Evolutionary conservation across 148 eudicot genomes (phyloP), one percentile per base, ranked within the genome.

Genomic region (Drosera capensis): DNA sequence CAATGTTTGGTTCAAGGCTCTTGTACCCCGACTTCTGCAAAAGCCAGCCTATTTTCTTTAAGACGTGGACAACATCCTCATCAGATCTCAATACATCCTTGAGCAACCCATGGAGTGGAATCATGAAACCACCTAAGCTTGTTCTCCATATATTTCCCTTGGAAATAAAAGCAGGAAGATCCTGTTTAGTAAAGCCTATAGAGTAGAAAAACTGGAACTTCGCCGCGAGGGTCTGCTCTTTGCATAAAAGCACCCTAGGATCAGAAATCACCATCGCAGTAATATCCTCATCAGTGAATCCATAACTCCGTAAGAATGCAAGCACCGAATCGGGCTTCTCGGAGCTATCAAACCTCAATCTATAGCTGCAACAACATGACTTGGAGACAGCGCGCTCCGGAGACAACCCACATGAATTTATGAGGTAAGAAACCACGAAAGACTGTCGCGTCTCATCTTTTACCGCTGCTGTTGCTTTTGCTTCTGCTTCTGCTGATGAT

Each of bases 361-460:
- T 41, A 20, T 3, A 8, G 9, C 14, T 11, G 2, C 9, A 6
- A 1, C 6, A 9, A 19, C 11, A 15, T 9, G 38, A 34, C 9
- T 9, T 5, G n/a, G 3, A 34, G 9, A 34, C 23, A 16, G 45
- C 23, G 20, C 22, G 21, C 21, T 41, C 45, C 8, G 24, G 14
- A 12, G 45, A 17, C 23, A 41, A 41, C 23, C 45, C 24, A 41
- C 45, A 41, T 2, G 45, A 16, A 41, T 41, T 41, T 41, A 41
- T 19, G 45, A 41, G 45, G 14, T 41, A 41, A 17, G 45, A 41
- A 11, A 19, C 45, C 14, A 17, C 11, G 23, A 41, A 41, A 1
- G 45, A 41, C 23, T 41, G 5, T 1, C 8, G 7, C 7, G 8
- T 8, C 45, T 41, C 45, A 41, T 41, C 45, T 41, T 19, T 20